These are phyloP conservation scores for Dissophora globulifera DNA, from an alignment of 192 early-diverging fungal genomes.

Conservation along the genomic window DNA sequence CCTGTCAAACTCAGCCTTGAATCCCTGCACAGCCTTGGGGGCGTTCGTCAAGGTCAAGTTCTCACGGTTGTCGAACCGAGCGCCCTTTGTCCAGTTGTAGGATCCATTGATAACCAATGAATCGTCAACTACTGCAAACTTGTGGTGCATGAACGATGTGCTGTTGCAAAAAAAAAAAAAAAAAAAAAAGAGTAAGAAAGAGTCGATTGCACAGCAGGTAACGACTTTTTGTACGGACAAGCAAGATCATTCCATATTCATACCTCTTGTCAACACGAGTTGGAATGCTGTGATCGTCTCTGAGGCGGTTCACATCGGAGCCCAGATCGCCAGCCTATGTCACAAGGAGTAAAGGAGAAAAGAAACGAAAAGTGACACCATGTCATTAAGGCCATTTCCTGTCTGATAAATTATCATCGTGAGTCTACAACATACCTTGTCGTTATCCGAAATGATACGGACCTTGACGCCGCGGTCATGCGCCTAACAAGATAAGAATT, in stretches of 20 bases:
- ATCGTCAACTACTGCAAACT: constrained; percentile 74
- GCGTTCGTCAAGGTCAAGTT: constrained; percentile 74
- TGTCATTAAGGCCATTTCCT: too few relatives aligned
- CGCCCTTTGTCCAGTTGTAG: constrained; percentile 71
- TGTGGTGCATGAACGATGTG: constrained; percentile 73
- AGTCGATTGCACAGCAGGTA: too few relatives aligned
- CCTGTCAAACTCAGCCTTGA: constrained; percentile 68
- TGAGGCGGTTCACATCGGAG: constrained; percentile 64
- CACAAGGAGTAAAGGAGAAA: too few relatives aligned
- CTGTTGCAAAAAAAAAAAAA: constrained; percentile 11
- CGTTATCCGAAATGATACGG: constrained; percentile 80
- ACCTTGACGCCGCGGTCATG: constrained; percentile 55
- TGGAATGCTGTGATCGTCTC: constrained; percentile 58
- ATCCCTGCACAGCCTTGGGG: constrained; percentile 64
- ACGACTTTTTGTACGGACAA: too few relatives aligned
- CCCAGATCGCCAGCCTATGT: constrained; percentile 66
- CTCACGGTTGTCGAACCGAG: constrained; percentile 76
- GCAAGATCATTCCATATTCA: constrained; percentile 49
- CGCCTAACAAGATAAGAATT: constrained; percentile 7
- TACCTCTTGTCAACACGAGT: constrained; percentile 61
- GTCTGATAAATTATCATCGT: too few relatives aligned
- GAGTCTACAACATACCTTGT: too few relatives aligned
- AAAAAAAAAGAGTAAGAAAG: too few relatives aligned
- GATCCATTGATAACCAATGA: constrained; percentile 69
- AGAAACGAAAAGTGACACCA: too few relatives aligned